Conservation (phyloP, 805 yeast species). For the Teunomyces panamensis region DNA sequence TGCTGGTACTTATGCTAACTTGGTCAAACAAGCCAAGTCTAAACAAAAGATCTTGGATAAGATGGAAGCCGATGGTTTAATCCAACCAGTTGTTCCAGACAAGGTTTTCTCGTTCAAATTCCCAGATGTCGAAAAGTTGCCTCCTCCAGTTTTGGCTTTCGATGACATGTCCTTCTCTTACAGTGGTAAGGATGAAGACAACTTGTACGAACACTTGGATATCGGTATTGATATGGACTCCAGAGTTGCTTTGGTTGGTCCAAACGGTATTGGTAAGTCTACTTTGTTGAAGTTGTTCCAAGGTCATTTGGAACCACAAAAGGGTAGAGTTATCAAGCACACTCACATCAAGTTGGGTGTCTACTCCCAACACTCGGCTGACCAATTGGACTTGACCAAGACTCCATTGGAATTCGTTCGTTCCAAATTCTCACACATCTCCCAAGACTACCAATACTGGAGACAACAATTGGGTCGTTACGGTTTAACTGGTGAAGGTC, state of each 20-base stretch:
- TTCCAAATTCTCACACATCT: constrained; percentile 82
- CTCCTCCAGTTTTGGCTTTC: constrained; percentile 97
- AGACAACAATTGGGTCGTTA: constrained; percentile 97
- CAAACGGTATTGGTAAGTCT: constrained; percentile 99
- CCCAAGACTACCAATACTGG: constrained; percentile 99
- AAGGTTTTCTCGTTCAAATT: constrained; percentile 91
- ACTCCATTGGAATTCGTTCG: constrained; percentile 96
- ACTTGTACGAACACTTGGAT: constrained; percentile 84
- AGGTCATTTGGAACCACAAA: constrained; percentile 84
- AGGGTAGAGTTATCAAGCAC: constrained; percentile 95
- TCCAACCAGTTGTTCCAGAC: constrained; percentile 89
- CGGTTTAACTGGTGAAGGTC: constrained; percentile 98
- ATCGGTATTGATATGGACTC: constrained; percentile 99
- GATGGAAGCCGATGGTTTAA: constrained; percentile 99
- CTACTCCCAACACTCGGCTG: constrained; percentile 98
- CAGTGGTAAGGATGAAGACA: constrained; percentile 77
- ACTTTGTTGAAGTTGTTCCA: constrained; percentile 95
- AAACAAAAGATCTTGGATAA: constrained; percentile 98
- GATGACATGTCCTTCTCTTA: constrained; percentile 93
- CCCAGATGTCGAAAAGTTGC: constrained; percentile 93
- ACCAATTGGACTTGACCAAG: constrained; percentile 93
- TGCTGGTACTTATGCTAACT: constrained; percentile 99
- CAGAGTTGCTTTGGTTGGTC: constrained; percentile 95
- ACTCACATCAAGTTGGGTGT: constrained; percentile 98
- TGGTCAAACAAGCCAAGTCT: constrained; percentile 98